Base-by-base conservation (phyloP, 352 stramenopile species). In the Globisporangium alternatum region DNA sequence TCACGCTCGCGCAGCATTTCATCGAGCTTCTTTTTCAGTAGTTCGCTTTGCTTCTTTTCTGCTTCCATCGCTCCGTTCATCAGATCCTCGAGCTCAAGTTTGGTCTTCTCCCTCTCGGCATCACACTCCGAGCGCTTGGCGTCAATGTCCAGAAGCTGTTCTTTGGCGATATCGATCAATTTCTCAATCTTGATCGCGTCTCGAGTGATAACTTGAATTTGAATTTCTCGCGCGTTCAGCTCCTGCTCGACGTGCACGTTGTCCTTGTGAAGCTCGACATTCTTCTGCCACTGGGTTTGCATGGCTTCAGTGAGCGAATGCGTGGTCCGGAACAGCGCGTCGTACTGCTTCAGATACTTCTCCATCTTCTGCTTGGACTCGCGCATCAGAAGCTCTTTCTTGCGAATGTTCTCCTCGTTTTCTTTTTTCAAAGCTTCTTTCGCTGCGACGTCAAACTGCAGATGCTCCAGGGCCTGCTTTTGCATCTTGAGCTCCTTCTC, bases 281-380 rank as follows among this genome's bases (percentile, higher is more conserved):
- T 92, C 57, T 89, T 90, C 37, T 91, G 82, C 85, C 82, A 93
- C 55, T 93, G 84, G 30, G 77, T 52, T 47, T 93, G 82, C 81
- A 90, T 92, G n/a, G 80, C 81, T 56, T 90, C 81, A 1, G 85
- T 92, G 31, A 91, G 68, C 15, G 80, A 85, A 53, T 91, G 83
- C 0, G 82, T 92, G 45, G 83, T 90, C 35, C 83, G 76, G 54
- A 93, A 96, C 2, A 97, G 74, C 9, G 69, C 75, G 58, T 97
- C 87, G 58, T 96, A 96, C 56, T 96, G 80, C 37, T 87, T 89
- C 21, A 95, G 66, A 59, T 96, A 95, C 55, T 90, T 91, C 31
- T 97, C 84, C 83, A 97, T 95, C 48, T 92, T 91, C 7, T 87
- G 74, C 70, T 96, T 96, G 45, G 81, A 87, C 39, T 92, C 82